Base-by-base conservation (phyloP, 495 filamentous ascomycete genomes). In the Trichodelitschia bisporula region DNA sequence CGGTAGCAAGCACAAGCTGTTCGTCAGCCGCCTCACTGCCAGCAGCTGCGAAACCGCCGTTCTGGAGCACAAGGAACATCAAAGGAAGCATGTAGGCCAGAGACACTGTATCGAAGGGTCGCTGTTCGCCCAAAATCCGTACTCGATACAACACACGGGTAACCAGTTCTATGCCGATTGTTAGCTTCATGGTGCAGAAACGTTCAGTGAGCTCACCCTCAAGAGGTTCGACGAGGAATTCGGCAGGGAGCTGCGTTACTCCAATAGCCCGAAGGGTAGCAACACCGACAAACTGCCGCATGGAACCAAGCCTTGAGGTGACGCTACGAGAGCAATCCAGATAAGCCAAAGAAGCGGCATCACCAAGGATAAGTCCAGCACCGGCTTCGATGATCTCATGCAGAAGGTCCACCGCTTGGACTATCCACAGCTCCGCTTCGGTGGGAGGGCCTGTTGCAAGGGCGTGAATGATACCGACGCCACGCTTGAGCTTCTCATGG, bases 131-230 rank as follows among this genome's bases (percentile, higher is more conserved):
- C 32, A 79, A 61, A 45, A 92, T 89, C 13, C 82, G 73, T 27
- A 97, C 51, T 19, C 83, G 72, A 48, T 93, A 93, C 10, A 97
- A 57, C 4, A 95, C 66, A 48, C 86, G 66, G 12, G 84, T 93
- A 9, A 89, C 61, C 3, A 92, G 66, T 55, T 33, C 19, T 19
- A 18, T 13, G 24, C 21, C 18, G 46, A 28, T 39, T n/a, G n/a
- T n/a, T n/a, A n/a, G n/a, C n/a, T n/a, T n/a, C n/a, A n/a, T n/a
- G n/a, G n/a, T n/a, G n/a, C n/a, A n/a, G n/a, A n/a, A 33, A 21
- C n/a, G n/a, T 14, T 19, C 11, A 33, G 32, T 29, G 19, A 40
- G 31, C 33, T 29, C 27, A 16, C 2, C 48, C 35, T 77, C 77
- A 28, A 95, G 55, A 19, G 74, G 68, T 49, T 93, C 86, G 34